Percentiles rank a stretch among this genome's conserved stretches.
Conservation (phyloP, 179 eudicot genomes). For the Amaranthus tricolor region DNA sequence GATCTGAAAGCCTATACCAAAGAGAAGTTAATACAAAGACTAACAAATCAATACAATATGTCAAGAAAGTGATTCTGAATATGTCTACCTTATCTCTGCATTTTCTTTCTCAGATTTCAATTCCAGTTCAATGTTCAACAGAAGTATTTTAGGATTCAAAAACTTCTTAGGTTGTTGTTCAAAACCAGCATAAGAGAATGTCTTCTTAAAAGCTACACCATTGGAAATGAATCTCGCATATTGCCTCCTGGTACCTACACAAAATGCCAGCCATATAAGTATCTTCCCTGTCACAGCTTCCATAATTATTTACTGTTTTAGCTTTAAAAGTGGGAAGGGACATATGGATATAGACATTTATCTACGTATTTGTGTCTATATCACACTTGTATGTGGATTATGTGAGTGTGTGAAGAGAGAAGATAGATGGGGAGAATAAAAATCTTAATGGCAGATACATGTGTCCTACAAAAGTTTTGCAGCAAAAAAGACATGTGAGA, state of each 20-base stretch:
- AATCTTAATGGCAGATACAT: background rate
- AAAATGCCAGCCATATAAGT: constrained; percentile 15
- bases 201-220: constrained; percentile 97
- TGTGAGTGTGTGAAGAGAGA: background rate
- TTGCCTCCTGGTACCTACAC: constrained; percentile 94
- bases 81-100: constrained; percentile 84
- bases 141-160: constrained; percentile 73
- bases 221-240: constrained; percentile 92
- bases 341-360: background rate
- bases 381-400: background rate
- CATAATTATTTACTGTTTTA: background rate
- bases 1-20: constrained; percentile 75
- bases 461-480: background rate
- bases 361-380: background rate
- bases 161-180: constrained; percentile 97
- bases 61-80: background rate
- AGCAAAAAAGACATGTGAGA: background rate
- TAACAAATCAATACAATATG: background rate
- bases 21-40: background rate
- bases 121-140: constrained; percentile 89
- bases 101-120: constrained; percentile 98
- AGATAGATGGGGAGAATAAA: background rate
- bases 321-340: background rate
- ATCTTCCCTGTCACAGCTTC: background rate
- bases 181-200: constrained; percentile 98